phyloP scores from a whole-genome alignment of 2,329 filamentous ascomycete species.

The Beauveria scarabaeidicola region DNA sequence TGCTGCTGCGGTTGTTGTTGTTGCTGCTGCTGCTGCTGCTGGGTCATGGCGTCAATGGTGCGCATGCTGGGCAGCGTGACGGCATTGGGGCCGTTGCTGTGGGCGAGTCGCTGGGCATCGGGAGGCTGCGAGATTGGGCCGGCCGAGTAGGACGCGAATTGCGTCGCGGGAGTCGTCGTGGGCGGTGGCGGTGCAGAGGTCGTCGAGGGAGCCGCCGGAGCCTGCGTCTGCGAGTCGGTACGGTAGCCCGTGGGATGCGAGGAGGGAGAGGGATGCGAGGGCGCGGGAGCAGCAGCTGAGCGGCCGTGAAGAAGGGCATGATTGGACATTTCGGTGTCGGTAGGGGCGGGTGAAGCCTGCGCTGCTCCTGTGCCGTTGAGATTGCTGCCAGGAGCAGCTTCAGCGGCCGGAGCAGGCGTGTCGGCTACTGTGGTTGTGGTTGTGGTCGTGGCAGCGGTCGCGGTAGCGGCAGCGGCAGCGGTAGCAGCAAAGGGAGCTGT shows the following conservation, averaged over 20 bases:
- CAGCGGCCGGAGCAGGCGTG: neutral
- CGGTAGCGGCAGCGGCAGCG: neutral
- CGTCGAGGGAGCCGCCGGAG: conserved; percentile 15
- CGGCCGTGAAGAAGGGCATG: conserved; percentile 15
- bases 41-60: conserved; percentile 28
- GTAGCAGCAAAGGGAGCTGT: neutral
- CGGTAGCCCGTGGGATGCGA: neutral
- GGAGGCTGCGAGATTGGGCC: neutral
- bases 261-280: conserved; percentile 11
- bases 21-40: conserved; percentile 20
- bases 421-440: neutral
- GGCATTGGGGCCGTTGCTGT: conserved; percentile 20
- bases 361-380: neutral
- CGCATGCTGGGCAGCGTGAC: conserved; percentile 34
- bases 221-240: conserved; percentile 10
- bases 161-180: conserved; percentile 1
- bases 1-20: conserved; percentile 24
- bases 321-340: conserved; percentile 25
- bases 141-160: neutral
- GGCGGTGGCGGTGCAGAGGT: conserved; percentile 14
- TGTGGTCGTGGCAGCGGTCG: neutral
- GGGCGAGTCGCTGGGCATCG: conserved; percentile 11
- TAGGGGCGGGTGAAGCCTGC: conserved; percentile 6
- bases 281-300: neutral
- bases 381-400: neutral